Conservation (phyloP, 164 flowering plant species). For the Tetrastigma voinierianum region DNA sequence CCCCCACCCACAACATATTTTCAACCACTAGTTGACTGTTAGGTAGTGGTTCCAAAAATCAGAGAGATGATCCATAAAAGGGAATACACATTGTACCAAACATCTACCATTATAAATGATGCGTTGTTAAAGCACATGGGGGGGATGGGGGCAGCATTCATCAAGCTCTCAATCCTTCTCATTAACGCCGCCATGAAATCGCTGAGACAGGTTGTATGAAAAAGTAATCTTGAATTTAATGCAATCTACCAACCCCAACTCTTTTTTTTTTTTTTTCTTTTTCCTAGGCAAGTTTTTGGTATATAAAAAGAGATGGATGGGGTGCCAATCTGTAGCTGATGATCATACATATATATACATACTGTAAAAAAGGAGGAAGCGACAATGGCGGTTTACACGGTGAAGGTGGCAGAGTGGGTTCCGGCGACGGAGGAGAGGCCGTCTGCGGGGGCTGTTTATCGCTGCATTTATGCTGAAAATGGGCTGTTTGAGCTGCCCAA, state of each 20-base stretch:
- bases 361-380: neutral
- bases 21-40: too few species aligned
- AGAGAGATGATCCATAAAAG: neutral
- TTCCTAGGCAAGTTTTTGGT: neutral
- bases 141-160: too few species aligned
- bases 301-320: too few species aligned
- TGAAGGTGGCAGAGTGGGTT: slow-evolving; percentile 70
- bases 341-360: too few species aligned
- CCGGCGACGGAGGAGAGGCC: slow-evolving; percentile 53
- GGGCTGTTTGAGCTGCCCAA: slow-evolving; percentile 66
- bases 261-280: neutral
- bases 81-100: neutral
- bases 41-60: too few species aligned
- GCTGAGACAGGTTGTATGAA: neutral
- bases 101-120: slow-evolving; percentile 14
- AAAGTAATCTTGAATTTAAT: neutral
- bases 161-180: neutral
- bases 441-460: slow-evolving; percentile 83
- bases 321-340: neutral
- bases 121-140: too few species aligned
- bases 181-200: slow-evolving; percentile 2
- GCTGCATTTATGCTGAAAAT: slow-evolving; percentile 84
- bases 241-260: neutral
- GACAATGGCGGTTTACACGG: slow-evolving; percentile 48
- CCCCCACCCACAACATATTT: too few species aligned